Evolutionary conservation across 2,329 filamentous ascomycete genomes (phyloP).

Genomic region (Trichoderma sp.): DNA sequence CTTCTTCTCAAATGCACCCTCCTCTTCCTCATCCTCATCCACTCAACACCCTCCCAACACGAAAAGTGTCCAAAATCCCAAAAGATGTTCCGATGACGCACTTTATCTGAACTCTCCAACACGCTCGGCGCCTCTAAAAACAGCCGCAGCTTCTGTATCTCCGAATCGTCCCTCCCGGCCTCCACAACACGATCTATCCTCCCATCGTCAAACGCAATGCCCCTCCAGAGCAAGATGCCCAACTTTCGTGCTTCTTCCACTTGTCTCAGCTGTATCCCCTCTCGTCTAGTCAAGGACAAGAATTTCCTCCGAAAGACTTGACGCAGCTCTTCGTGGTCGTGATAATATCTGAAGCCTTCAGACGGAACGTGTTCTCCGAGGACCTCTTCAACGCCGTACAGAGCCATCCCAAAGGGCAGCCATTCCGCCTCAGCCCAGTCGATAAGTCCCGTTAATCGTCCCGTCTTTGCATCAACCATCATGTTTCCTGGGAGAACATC

Average conservation of each 20-base stretch:
- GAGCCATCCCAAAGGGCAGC: slow-evolving; percentile 59
- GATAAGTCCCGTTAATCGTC: slow-evolving; percentile 53
- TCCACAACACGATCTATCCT: slow-evolving; percentile 59
- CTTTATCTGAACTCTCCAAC: neutral
- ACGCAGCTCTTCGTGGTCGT: slow-evolving; percentile 46
- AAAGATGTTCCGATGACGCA: neutral
- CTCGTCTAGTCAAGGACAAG: slow-evolving; percentile 26
- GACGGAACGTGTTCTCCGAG: slow-evolving; percentile 47
- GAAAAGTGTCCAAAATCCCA: neutral
- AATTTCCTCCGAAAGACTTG: slow-evolving; percentile 51
- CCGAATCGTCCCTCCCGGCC: slow-evolving; percentile 49
- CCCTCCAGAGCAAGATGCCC: slow-evolving; percentile 63
- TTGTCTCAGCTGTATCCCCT: neutral
- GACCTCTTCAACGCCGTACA: slow-evolving; percentile 63
- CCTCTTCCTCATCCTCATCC: neutral
- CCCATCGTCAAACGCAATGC: slow-evolving; percentile 64
- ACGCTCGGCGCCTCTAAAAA: slow-evolving; percentile 24
- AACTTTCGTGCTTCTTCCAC: slow-evolving; percentile 41
- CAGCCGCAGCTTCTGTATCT: slow-evolving; percentile 53
- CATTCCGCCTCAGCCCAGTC: slow-evolving; percentile 67
- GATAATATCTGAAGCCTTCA: slow-evolving; percentile 47
- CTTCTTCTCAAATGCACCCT: neutral
- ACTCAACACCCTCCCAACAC: neutral
- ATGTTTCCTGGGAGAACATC: slow-evolving; percentile 61
- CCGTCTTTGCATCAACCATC: slow-evolving; percentile 48